phyloP scores from a whole-genome alignment of 2,329 filamentous ascomycete species.

The Hyphodiscus sp. region DNA sequence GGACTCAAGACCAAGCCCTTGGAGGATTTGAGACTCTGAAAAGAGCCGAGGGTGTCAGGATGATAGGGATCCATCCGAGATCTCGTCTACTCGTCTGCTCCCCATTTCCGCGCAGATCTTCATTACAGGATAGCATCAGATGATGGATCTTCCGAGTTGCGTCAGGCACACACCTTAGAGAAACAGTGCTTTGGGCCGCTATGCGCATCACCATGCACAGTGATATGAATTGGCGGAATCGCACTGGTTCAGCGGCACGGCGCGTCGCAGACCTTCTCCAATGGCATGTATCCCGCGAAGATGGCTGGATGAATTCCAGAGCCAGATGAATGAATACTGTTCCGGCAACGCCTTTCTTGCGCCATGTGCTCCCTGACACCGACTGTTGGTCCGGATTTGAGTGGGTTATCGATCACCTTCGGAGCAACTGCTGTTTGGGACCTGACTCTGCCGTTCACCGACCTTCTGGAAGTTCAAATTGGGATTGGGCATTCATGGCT shows the following conservation, averaged over 20 bases:
- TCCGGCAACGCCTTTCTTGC: constrained; percentile 8
- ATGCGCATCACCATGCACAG: constrained; percentile 20
- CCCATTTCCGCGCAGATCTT: background rate
- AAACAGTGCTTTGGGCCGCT: constrained; percentile 22
- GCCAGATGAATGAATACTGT: background rate
- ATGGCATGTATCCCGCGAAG: background rate
- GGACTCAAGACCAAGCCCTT: no score
- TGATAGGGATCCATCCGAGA: background rate
- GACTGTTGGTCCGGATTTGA: constrained; percentile 1
- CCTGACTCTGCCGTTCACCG: background rate
- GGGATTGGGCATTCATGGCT: background rate
- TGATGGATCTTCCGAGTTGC: constrained; percentile 4
- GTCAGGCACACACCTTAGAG: constrained; percentile 20
- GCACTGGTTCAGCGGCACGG: constrained; percentile 19
- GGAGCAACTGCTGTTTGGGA: background rate
- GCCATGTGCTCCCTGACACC: constrained; percentile 4
- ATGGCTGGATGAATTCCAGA: constrained; percentile 1
- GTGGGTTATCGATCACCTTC: constrained; percentile 1
- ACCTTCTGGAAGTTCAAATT: constrained; percentile 10
- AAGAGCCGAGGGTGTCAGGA: background rate
- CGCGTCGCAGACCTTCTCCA: constrained; percentile 13
- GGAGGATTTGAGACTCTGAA: background rate
- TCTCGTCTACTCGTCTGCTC: background rate
- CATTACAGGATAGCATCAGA: constrained; percentile 2
- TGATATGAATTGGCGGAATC: constrained; percentile 12